Evolutionary conservation across 2,329 filamentous ascomycete species (phyloP).

Genomic region (Colletotrichum liaoningense): DNA sequence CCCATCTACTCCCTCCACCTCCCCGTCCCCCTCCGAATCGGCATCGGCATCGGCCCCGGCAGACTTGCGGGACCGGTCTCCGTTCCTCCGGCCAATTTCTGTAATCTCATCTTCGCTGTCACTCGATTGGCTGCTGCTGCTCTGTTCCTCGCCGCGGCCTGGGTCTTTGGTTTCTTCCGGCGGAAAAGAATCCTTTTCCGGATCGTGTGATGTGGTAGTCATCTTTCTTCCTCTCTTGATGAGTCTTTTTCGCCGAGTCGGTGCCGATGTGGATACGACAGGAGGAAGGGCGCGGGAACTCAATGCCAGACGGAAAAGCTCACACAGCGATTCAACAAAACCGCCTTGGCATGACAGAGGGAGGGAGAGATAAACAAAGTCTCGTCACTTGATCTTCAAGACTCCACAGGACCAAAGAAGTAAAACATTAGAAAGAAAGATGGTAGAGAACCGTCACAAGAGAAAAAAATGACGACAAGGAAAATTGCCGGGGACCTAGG

Average conservation of each 20-base stretch:
- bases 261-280: slow-evolving; percentile 13
- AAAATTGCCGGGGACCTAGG: slow-evolving; percentile 18
- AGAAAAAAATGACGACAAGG: slow-evolving; percentile 24
- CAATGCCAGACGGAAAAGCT: neutral
- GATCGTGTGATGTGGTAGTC: slow-evolving; percentile 22
- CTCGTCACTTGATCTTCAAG: neutral
- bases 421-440: slow-evolving; percentile 5
- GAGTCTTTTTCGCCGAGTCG: slow-evolving; percentile 20
- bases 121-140: slow-evolving; percentile 9
- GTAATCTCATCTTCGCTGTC: slow-evolving; percentile 30
- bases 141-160: slow-evolving; percentile 8
- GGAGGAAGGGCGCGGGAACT: neutral
- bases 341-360: neutral
- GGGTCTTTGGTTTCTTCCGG: slow-evolving; percentile 2
- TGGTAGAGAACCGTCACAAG: neutral
- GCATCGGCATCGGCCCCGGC: slow-evolving; percentile 1
- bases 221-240: neutral
- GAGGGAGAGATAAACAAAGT: neutral
- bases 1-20: neutral
- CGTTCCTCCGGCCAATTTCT: slow-evolving; percentile 13
- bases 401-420: slow-evolving; percentile 8
- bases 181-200: slow-evolving; percentile 32
- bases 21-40: neutral
- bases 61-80: slow-evolving; percentile 15
- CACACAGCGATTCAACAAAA: neutral